These are phyloP conservation scores for Aureobasidium musti DNA, from an alignment of 2,329 filamentous ascomycete genomes.

Conservation along the genomic window DNA sequence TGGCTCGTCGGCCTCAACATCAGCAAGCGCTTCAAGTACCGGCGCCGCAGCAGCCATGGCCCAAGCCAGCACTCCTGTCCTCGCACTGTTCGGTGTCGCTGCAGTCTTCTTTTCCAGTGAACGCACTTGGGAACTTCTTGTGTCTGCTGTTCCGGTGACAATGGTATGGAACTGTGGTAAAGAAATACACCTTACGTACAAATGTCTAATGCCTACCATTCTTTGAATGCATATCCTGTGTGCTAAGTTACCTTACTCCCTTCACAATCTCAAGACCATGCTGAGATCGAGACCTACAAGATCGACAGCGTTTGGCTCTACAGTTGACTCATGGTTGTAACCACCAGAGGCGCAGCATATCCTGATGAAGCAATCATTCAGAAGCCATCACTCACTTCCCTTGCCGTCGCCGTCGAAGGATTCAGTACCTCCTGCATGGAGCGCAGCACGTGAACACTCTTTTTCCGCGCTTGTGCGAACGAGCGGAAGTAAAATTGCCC, in stretches of 20 bases:
- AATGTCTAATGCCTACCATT: slow-evolving; percentile 22
- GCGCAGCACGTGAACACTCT: slow-evolving; percentile 3
- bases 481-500: slow-evolving; percentile 9
- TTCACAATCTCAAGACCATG: not conserved
- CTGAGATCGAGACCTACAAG: not conserved
- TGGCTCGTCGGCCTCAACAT: slow-evolving; percentile 31
- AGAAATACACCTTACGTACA: slow-evolving; percentile 1
- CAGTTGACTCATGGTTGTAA: not conserved
- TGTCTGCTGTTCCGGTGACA: not conserved
- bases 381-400: not conserved
- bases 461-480: not conserved
- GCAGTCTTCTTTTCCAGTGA: slow-evolving; percentile 43
- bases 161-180: not conserved
- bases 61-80: slow-evolving; percentile 42
- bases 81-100: slow-evolving; percentile 46
- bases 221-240: not conserved
- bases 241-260: not conserved
- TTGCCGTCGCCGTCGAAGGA: not conserved
- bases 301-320: not conserved
- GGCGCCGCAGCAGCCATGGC: slow-evolving; percentile 32
- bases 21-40: slow-evolving; percentile 8
- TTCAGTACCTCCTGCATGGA: not conserved
- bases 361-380: not conserved
- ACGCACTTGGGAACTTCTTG: slow-evolving; percentile 8
- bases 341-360: not conserved